Conservation (phyloP, 2,329 filamentous ascomycete species). For the Tolypocladium capitatum region DNA sequence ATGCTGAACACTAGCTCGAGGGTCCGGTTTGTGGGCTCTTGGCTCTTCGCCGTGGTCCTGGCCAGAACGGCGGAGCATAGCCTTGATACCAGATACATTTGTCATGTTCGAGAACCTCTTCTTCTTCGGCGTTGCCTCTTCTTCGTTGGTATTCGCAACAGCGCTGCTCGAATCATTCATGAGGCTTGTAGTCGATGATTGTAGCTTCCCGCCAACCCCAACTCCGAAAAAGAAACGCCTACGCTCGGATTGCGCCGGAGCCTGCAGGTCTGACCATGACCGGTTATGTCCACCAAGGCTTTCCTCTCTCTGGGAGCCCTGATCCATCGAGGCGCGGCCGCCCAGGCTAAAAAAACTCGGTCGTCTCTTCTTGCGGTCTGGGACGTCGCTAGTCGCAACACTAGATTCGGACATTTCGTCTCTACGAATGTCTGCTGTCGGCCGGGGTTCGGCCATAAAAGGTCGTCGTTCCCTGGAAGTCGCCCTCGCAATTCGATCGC, state of each 20-base stretch:
- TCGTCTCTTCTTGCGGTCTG: slow-evolving; percentile 22
- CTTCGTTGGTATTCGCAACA: neutral
- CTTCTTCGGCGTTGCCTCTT: slow-evolving; percentile 15
- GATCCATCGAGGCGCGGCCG: slow-evolving; percentile 11
- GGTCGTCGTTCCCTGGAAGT: slow-evolving; percentile 18
- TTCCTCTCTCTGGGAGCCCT: slow-evolving; percentile 1
- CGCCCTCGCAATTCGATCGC: slow-evolving; percentile 26
- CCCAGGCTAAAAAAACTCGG: slow-evolving; percentile 24
- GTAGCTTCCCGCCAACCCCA: slow-evolving; percentile 10
- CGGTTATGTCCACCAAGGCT: slow-evolving; percentile 2
- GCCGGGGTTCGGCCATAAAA: slow-evolving; percentile 10
- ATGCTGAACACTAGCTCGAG: neutral
- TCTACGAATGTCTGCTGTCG: slow-evolving; percentile 11
- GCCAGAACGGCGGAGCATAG: slow-evolving; percentile 14
- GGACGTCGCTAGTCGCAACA: slow-evolving; percentile 22
- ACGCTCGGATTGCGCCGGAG: slow-evolving; percentile 17
- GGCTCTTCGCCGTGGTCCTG: slow-evolving; percentile 5
- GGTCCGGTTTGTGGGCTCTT: neutral
- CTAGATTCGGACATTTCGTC: slow-evolving; percentile 31
- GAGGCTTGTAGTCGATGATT: slow-evolving; percentile 11
- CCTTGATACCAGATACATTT: slow-evolving; percentile 17
- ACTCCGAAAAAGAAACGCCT: slow-evolving; percentile 26
- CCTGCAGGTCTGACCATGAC: slow-evolving; percentile 4
- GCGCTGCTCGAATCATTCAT: slow-evolving; percentile 8
- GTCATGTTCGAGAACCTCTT: slow-evolving; percentile 32